A percentile compares a stretch with the other conserved stretches of the same genome.
phyloP scores from a whole-genome alignment of 176 grass and related monocot species.

The Phyllostachys edulis region DNA sequence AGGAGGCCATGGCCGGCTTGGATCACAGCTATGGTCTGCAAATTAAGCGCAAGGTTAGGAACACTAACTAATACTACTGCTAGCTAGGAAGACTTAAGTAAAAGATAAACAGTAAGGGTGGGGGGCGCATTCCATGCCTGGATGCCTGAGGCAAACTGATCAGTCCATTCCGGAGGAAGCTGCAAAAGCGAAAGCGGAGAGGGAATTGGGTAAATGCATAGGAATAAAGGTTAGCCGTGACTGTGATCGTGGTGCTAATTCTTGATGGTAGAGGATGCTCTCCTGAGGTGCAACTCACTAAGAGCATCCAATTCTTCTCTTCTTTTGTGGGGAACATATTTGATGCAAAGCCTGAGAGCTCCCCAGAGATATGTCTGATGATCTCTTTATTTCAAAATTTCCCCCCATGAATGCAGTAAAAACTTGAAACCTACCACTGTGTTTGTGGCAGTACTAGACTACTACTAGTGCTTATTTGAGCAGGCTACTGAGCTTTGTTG shows the following conservation, averaged over 20 bases:
- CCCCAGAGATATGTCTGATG: neutral
- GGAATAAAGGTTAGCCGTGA: slow-evolving; percentile 49
- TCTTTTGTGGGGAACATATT: slow-evolving; percentile 39
- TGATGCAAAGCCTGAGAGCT: slow-evolving; percentile 44
- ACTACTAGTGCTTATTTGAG: neutral
- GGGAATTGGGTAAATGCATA: slow-evolving; percentile 22
- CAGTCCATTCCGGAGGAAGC: slow-evolving; percentile 98
- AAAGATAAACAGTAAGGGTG: neutral
- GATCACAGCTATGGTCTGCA: slow-evolving; percentile 96
- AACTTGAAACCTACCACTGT: neutral
- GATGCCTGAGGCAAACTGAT: slow-evolving; percentile 96
- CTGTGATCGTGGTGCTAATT: slow-evolving; percentile 35
- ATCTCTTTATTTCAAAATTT: neutral
- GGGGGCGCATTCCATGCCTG: slow-evolving; percentile 48
- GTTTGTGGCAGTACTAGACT: neutral
- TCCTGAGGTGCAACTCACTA: neutral
- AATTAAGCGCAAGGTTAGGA: slow-evolving; percentile 13
- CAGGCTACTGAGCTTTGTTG: slow-evolving; percentile 15
- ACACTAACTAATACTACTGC: neutral
- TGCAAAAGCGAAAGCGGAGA: slow-evolving; percentile 51
- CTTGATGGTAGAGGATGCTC: slow-evolving; percentile 9
- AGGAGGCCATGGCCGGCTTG: slow-evolving; percentile 98
- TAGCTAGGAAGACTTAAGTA: neutral
- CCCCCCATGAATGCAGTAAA: neutral
- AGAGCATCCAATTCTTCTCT: slow-evolving; percentile 46